Evolutionary conservation across 75 land plant species (phyloP).

Genomic region (Sequoiadendron giganteum): DNA sequence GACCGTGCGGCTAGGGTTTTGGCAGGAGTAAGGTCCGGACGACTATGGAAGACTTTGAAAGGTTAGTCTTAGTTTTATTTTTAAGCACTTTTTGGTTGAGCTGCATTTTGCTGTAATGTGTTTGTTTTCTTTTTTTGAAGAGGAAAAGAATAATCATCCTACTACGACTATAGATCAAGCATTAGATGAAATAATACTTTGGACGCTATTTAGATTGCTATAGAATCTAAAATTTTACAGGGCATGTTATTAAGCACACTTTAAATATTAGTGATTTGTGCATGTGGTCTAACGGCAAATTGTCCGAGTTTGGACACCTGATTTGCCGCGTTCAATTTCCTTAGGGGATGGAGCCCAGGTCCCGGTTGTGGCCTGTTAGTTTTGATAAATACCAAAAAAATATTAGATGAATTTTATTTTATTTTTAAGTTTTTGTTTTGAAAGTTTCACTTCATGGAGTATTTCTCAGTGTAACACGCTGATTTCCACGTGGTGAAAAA

Average conservation of each 20-base stretch:
- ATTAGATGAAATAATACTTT: neutral
- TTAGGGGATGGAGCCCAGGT: too few relatives aligned
- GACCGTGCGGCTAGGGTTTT: neutral
- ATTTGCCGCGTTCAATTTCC: too few relatives aligned
- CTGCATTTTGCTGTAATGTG: neutral
- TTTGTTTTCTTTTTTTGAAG: neutral
- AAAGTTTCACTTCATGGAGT: neutral
- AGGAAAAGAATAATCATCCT: neutral
- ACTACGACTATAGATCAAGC: neutral
- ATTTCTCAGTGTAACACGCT: neutral
- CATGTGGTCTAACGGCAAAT: too few relatives aligned
- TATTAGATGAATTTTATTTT: too few relatives aligned
- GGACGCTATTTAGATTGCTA: neutral
- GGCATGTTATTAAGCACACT: too few relatives aligned
- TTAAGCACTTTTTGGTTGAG: neutral
- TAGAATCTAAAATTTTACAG: neutral
- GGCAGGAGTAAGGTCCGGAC: neutral
- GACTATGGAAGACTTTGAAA: neutral
- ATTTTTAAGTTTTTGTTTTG: neutral
- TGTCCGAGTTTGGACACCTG: too few relatives aligned
- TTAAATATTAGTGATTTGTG: too few relatives aligned
- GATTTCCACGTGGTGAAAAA: too few relatives aligned
- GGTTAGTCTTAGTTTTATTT: neutral
- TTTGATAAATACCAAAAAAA: too few relatives aligned
- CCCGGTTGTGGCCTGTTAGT: too few relatives aligned